Evolutionary conservation across 768 basidiomycete genomes (phyloP), one percentile per base, ranked within the genome.

Genomic region (Mycena maculata): DNA sequence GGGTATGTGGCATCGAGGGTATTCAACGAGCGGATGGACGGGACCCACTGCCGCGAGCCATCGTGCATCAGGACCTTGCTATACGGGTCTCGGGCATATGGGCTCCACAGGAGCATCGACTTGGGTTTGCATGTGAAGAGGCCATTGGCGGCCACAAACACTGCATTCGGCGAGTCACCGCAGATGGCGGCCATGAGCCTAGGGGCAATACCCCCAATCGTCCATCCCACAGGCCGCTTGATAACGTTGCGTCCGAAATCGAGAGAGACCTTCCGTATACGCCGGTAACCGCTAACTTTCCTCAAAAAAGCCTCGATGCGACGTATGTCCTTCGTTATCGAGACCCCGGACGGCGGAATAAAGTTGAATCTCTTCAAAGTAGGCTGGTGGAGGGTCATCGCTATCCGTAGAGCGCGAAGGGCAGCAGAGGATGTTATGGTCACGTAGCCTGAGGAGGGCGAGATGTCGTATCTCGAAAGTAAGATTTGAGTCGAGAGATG

Each of bases 351-450:
- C n/a, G n/a, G n/a, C n/a, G 44, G 36, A 11, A 56, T 12, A 15
- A 48, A 44, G 28, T 22, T 28, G 22, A 62, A 6, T 4, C 2
- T 8, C 15, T n/a, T 54, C 11, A 41, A 8, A 1, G 27, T 44
- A 41, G 39, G 49, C 8, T 28, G 12, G 48, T 23, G 53, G n/a
- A 63, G 22, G 23, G 60, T 59, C 38, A 63, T 23, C 4, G 55
- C 67, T 27, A 68, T 44, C n/a, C 67, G 67, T 6, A 68, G 54
- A 42, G 67, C 67, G 42, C 60, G 27, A 15, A 68, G 36, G 12
- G 60, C 67, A 12, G 25, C 60, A 15, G 67, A 63, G 42, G 67
- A 63, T 12, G 22, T 45, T 23, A 63, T 22, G 13, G 49, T 47
- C 0, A 63, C 44, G 8, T 0, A 38, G 25, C 42, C 41, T 0